Evolutionary conservation across 228 moss, liverwort and hornwort species (phyloP), one percentile per base, ranked within the genome.

Genomic region (Sphagnum magellanicum): DNA sequence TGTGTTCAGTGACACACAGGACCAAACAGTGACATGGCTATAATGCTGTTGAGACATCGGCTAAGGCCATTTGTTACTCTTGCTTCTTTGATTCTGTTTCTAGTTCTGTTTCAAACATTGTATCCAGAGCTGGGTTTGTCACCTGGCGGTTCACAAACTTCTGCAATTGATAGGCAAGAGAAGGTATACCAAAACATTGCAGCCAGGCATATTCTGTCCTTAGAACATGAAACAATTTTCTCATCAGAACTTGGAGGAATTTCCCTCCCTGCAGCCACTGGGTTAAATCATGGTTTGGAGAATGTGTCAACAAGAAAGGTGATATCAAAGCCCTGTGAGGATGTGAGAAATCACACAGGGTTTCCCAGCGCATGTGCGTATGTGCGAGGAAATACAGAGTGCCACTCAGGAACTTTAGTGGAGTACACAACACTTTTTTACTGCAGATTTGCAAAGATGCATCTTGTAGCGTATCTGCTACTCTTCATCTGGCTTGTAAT

Each of bases 371-470:
- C 90, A 50, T 98, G 98, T 77, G 79, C 90, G 14, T 98, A 87
- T 67, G 92, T 90, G 66, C 87, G 68, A 71, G 83, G 89, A 13
- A 89, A 87, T 67, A 79, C 85, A 10, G 84, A 91, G 77, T 98
- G 98, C 80, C 84, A 78, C 70, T 98, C 94, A 7, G 92, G 90
- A 71, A 87, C 90, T 66, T 77, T 92, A 53, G 74, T 98, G n/a
- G 90, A 98, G 67, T 98, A 98, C 67, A 87, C 84, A 52, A 72
- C 70, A 48, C 64, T 81, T 1, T 93, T 87, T 52, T 98, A 85
- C 81, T 98, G 98, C 81, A 73, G 84, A 17, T 92, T 81, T 72
- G 53, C 77, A n/a, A 83, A 77, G 46, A 71, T 75, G 10, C 81
- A 84, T 10, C 16, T 67, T 59, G 15, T 87, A 10, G 94, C 84